These are phyloP conservation scores for Oidiodendron maius DNA, from an alignment of 495 filamentous ascomycete species.

Conservation along the genomic window DNA sequence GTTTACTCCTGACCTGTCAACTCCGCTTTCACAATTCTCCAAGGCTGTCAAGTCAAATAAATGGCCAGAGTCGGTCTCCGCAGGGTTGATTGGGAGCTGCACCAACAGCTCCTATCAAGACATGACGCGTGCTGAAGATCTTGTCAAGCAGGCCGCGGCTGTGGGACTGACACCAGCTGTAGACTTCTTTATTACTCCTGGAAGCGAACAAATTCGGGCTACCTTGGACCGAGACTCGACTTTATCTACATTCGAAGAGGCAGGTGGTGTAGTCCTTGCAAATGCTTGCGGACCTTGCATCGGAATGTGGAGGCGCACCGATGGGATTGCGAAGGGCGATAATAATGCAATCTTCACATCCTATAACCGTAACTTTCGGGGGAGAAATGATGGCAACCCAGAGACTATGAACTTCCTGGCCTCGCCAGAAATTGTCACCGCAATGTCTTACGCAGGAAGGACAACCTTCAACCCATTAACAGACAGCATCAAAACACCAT, in stretches of 20 bases:
- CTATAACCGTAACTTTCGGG: conserved; percentile 98
- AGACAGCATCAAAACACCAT: conserved; percentile 75
- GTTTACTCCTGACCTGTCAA: conserved; percentile 92
- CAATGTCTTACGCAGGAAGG: conserved; percentile 84
- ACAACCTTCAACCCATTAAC: conserved; percentile 97
- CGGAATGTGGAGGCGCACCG: conserved; percentile 92
- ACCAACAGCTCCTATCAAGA: conserved; percentile 98
- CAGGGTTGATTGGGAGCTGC: conserved; percentile 93
- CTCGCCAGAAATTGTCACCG: conserved; percentile 92
- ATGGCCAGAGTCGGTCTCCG: conserved; percentile 87
- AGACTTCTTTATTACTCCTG: conserved; percentile 93
- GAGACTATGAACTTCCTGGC: conserved; percentile 98
- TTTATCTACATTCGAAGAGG: conserved; percentile 76
- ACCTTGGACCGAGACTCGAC: conserved; percentile 85
- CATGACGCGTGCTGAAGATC: conserved; percentile 88
- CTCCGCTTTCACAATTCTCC: conserved; percentile 82
- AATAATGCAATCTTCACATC: conserved; percentile 94
- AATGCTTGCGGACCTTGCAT: conserved; percentile 89
- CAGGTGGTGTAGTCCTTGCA: conserved; percentile 83
- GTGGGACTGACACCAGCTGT: conserved; percentile 84
- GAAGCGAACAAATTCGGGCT: conserved; percentile 92
- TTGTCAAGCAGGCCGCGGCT: conserved; percentile 82
- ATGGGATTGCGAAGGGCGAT: conserved; percentile 73
- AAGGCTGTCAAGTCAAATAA: conserved; percentile 73
- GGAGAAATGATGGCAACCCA: conserved; percentile 93